phyloP scores from a whole-genome alignment of 2,329 filamentous ascomycete genomes.

The Coniella lustricola region DNA sequence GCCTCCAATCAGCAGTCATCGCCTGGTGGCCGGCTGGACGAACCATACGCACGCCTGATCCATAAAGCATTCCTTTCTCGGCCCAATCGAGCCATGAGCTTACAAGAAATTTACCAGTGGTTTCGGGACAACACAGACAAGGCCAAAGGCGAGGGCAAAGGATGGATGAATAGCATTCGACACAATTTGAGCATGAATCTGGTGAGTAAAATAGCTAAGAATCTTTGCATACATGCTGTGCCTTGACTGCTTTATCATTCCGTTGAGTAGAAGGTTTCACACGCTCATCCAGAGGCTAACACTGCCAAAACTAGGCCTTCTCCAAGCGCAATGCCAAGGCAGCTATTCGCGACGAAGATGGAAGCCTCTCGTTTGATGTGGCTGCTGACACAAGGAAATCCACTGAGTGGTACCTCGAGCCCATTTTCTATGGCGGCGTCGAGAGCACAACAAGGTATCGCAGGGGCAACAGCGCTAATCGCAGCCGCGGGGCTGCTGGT shows the following conservation, averaged over 20 bases:
- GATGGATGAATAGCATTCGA: conserved; percentile 93
- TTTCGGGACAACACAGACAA: conserved; percentile 77
- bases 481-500: background rate
- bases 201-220: no score
- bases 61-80: conserved; percentile 65
- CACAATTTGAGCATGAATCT: conserved; percentile 96
- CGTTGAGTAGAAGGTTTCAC: no score
- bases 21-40: conserved; percentile 30
- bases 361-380: conserved; percentile 8
- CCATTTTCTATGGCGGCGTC: conserved; percentile 63
- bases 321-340: conserved; percentile 8
- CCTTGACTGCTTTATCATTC: no score
- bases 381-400: conserved; percentile 52
- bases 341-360: conserved; percentile 4
- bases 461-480: conserved; percentile 34
- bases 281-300: no score
- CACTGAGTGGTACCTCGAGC: conserved; percentile 69
- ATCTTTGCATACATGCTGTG: no score
- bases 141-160: conserved; percentile 55
- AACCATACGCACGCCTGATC: conserved; percentile 78
- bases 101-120: conserved; percentile 88
- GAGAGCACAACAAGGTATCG: conserved; percentile 80
- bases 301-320: conserved; percentile 25
- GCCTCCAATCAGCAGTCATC: conserved; percentile 9
- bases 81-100: conserved; percentile 61